These are phyloP conservation scores for Suaeda aralocaspica DNA, from an alignment of 148 eudicot species.

Conservation along the genomic window DNA sequence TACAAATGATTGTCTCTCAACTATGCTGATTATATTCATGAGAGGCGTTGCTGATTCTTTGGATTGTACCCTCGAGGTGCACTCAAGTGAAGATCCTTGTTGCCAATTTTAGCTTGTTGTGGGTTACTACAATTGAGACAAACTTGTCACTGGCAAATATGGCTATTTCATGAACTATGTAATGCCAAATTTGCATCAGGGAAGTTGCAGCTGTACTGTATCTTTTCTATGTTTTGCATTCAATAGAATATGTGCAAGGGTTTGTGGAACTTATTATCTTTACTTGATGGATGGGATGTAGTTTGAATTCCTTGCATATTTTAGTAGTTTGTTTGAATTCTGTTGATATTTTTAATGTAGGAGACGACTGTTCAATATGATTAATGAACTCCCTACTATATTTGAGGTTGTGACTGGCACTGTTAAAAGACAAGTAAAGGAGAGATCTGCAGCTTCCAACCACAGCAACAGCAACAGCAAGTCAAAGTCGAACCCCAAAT, in stretches of 20 bases:
- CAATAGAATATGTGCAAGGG: background rate
- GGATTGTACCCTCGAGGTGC: background rate
- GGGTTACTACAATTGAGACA: background rate
- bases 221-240: background rate
- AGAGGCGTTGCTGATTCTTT: background rate
- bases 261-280: background rate
- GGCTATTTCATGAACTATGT: background rate
- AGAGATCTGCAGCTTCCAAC: constrained; percentile 57
- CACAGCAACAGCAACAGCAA: constrained; percentile 74
- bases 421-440: constrained; percentile 70
- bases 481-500: constrained; percentile 67
- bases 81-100: background rate
- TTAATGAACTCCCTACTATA: constrained; percentile 80
- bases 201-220: background rate
- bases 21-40: background rate
- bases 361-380: constrained; percentile 81
- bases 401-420: constrained; percentile 78
- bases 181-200: background rate
- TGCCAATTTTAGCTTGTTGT: background rate
- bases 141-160: background rate
- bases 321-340: background rate
- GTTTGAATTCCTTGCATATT: background rate
- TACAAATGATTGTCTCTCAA: background rate
- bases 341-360: constrained; percentile 36
- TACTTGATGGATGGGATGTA: background rate